Evolutionary conservation across 768 basidiomycete species (phyloP).

Genomic region (Boletus subcaerulescens): DNA sequence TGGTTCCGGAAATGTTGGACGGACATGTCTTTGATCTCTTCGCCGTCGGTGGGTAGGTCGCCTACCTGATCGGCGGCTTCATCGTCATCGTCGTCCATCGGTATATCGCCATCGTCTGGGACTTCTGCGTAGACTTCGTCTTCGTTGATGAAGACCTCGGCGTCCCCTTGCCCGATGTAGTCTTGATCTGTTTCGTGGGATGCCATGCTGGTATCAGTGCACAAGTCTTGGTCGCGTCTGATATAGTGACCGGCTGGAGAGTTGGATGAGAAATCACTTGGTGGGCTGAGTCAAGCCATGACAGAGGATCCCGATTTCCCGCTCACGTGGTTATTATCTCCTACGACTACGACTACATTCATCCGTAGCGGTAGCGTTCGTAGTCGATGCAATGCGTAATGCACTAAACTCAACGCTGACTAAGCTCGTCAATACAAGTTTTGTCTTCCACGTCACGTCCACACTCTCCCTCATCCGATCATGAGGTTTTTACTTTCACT

Average conservation of each 20-base stretch:
- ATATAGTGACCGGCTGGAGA: background rate
- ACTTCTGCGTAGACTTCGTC: conserved; percentile 68
- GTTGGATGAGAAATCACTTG: conserved; percentile 28
- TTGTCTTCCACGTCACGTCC: conserved; percentile 30
- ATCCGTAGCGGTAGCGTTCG: too few species aligned
- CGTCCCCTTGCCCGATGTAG: conserved; percentile 40
- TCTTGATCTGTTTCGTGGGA: conserved; percentile 39
- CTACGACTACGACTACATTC: too few species aligned
- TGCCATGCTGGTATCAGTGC: conserved; percentile 19
- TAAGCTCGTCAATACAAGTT: conserved; percentile 9
- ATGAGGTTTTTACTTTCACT: conserved; percentile 63
- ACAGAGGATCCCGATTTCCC: too few species aligned
- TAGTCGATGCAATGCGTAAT: too few species aligned
- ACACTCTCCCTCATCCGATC: conserved; percentile 22
- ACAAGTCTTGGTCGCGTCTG: background rate
- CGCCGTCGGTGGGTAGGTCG: conserved; percentile 40
- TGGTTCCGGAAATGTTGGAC: conserved; percentile 71
- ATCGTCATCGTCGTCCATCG: conserved; percentile 73
- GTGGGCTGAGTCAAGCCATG: background rate
- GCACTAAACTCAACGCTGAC: too few species aligned
- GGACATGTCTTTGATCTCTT: conserved; percentile 55
- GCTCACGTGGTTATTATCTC: too few species aligned
- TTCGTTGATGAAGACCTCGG: conserved; percentile 59
- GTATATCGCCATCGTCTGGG: conserved; percentile 60
- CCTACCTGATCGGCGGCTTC: conserved; percentile 48